Percentiles rank a stretch among this genome's conserved stretches.
Evolutionary conservation across 768 basidiomycete genomes (phyloP).

Genomic region (Infundibulicybe gibba): DNA sequence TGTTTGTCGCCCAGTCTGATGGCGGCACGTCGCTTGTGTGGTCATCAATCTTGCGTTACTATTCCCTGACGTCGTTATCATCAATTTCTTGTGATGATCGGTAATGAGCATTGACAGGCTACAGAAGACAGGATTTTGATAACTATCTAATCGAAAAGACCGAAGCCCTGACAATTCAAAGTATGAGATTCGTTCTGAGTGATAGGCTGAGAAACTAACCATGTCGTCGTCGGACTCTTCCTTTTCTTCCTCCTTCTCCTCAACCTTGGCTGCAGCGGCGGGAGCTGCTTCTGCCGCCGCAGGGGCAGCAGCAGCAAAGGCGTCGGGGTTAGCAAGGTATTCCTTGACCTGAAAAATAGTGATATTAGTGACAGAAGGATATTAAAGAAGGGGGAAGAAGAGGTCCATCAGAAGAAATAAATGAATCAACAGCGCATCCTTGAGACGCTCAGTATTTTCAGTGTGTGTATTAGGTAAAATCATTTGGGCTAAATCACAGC

Average conservation of each 20-base stretch:
- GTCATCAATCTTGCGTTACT: too few relatives aligned
- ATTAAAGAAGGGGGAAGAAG: constrained; percentile 3
- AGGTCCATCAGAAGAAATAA: constrained; percentile 23
- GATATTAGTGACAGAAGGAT: constrained; percentile 10
- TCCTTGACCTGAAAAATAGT: constrained; percentile 73
- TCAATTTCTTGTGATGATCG: too few relatives aligned
- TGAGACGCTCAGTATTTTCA: constrained; percentile 79
- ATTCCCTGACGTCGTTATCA: too few relatives aligned
- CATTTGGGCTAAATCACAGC: constrained; percentile 9
- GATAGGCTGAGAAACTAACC: constrained; percentile 41
- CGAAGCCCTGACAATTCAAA: constrained; percentile 67
- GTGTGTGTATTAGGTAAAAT: constrained; percentile 50
- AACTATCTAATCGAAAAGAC: constrained; percentile 77
- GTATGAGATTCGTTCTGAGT: constrained; percentile 10
- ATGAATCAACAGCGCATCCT: constrained; percentile 37
- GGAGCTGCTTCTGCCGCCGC: constrained; percentile 50
- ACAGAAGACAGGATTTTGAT: too few relatives aligned
- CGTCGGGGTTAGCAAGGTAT: constrained; percentile 96
- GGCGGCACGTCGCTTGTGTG: too few relatives aligned
- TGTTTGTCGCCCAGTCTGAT: too few relatives aligned
- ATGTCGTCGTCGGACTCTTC: constrained; percentile 88
- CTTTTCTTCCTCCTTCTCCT: constrained; percentile 81
- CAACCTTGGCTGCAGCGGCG: constrained; percentile 53
- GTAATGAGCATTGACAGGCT: too few relatives aligned
- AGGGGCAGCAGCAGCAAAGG: constrained; percentile 85